A percentile compares a stretch with the other conserved stretches of the same genome.
These are phyloP conservation scores for Candida ipomoeae DNA, from an alignment of 805 yeast genomes.

Conservation along the genomic window DNA sequence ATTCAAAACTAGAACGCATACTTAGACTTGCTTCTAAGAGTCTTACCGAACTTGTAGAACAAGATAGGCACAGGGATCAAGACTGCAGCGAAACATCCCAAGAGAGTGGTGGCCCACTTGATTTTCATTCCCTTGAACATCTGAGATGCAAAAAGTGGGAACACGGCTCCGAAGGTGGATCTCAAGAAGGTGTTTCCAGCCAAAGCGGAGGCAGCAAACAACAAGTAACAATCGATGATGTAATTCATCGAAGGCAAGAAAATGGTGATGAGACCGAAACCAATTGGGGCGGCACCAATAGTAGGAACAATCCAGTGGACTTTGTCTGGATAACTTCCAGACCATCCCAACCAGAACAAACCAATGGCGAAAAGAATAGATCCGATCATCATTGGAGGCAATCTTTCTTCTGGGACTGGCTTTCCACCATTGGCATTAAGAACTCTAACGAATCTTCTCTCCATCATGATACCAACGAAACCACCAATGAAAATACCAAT, in stretches of 20 bases:
- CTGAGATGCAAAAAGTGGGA: conserved; percentile 65
- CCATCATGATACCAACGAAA: conserved; percentile 47
- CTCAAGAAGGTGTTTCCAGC: conserved; percentile 58
- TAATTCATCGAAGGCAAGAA: conserved; percentile 70
- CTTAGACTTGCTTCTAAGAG: conserved; percentile 53
- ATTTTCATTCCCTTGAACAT: conserved; percentile 68
- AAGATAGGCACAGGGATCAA: conserved; percentile 67
- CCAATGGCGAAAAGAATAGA: conserved; percentile 15
- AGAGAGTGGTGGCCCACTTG: conserved; percentile 74
- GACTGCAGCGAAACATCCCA: conserved; percentile 56
- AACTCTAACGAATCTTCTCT: conserved; percentile 46
- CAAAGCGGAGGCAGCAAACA: conserved; percentile 62
- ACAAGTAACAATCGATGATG: conserved; percentile 63
- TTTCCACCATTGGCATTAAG: conserved; percentile 26
- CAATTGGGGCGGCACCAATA: conserved; percentile 55
- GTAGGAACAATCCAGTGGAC: conserved; percentile 49
- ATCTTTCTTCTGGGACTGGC: conserved; percentile 21
- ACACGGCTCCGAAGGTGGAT: conserved; percentile 60
- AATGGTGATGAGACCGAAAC: conserved; percentile 50
- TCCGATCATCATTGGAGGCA: conserved; percentile 21
- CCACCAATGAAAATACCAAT: conserved; percentile 66
- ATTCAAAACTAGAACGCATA: conserved; percentile 21
- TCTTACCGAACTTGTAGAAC: conserved; percentile 46
- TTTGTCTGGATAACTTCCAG: conserved; percentile 18
- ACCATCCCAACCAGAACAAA: conserved; percentile 20